A percentile compares a stretch with the other conserved stretches of the same genome.
These are phyloP conservation scores for Boletus bicolor DNA, from an alignment of 768 basidiomycete genomes.

Conservation along the genomic window DNA sequence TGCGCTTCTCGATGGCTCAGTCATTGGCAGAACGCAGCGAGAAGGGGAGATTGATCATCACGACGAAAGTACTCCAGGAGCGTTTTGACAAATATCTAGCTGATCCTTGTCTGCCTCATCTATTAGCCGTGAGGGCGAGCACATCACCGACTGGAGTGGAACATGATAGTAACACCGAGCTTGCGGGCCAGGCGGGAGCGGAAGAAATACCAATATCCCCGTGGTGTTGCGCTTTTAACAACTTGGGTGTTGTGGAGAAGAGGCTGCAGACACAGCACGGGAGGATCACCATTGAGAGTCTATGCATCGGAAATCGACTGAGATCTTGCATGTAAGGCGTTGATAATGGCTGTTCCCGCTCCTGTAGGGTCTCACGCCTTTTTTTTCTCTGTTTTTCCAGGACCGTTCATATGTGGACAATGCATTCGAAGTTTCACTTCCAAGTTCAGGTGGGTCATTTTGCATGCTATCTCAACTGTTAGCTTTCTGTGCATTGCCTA, in stretches of 20 bases:
- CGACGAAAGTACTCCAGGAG: conserved; percentile 11
- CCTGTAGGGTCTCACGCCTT: not conserved
- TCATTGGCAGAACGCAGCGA: conserved; percentile 7
- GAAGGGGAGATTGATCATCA: conserved; percentile 12
- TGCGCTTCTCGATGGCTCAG: conserved; percentile 16
- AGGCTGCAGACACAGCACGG: conserved; percentile 5
- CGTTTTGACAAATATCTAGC: conserved; percentile 9
- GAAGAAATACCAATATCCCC: not conserved
- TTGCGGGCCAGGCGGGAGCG: not conserved
- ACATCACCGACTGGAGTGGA: not conserved
- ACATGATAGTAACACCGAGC: not conserved
- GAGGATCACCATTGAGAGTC: not conserved
- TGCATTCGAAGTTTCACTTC: conserved; percentile 14
- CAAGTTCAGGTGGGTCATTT: conserved; percentile 11
- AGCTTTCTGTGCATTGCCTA: not conserved
- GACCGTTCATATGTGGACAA: conserved; percentile 17
- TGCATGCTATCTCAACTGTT: too few species aligned
- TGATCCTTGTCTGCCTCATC: conserved; percentile 16
- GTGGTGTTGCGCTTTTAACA: conserved; percentile 14
- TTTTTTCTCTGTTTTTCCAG: not conserved
- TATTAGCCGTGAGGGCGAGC: not conserved
- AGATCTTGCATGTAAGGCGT: conserved; percentile 8
- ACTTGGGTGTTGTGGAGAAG: conserved; percentile 14
- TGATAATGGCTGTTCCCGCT: not conserved
- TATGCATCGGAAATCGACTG: conserved; percentile 11